Evolutionary conservation across 257 asterid species (phyloP).

Genomic region (Asclepias syriaca): DNA sequence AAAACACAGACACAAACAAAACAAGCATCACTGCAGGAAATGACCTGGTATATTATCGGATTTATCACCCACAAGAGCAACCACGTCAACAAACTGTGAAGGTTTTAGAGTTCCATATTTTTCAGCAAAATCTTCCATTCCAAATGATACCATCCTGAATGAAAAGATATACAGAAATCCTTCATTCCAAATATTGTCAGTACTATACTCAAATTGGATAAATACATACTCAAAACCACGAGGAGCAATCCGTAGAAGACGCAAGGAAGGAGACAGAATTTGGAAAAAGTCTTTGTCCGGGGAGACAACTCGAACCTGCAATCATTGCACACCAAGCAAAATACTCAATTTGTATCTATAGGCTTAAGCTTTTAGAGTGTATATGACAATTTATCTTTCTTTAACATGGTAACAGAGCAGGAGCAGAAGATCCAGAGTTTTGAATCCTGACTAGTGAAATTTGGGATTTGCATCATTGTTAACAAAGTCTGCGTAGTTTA

Average conservation of each 20-base stretch:
- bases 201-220: background rate
- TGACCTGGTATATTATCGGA: slow-evolving; percentile 95
- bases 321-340: slow-evolving; percentile 19
- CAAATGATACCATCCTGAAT: slow-evolving; percentile 90
- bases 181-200: background rate
- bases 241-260: slow-evolving; percentile 93
- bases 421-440: too few relatives aligned
- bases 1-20: background rate
- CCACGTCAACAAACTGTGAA: slow-evolving; percentile 89
- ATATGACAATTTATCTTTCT: background rate
- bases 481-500: too few relatives aligned
- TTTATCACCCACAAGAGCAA: slow-evolving; percentile 86
- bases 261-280: slow-evolving; percentile 91
- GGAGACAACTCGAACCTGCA: slow-evolving; percentile 97
- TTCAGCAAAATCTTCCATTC: slow-evolving; percentile 84
- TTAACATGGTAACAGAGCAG: too few relatives aligned
- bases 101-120: slow-evolving; percentile 75
- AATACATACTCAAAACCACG: slow-evolving; percentile 87
- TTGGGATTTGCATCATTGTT: too few relatives aligned
- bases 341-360: background rate
- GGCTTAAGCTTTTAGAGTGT: too few relatives aligned
- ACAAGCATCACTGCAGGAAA: background rate
- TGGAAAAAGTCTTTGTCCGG: slow-evolving; percentile 98
- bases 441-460: too few relatives aligned
- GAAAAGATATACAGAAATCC: background rate